These are phyloP conservation scores for Debaryomyces sp. DNA, from an alignment of 1,139 yeast species.

Conservation along the genomic window DNA sequence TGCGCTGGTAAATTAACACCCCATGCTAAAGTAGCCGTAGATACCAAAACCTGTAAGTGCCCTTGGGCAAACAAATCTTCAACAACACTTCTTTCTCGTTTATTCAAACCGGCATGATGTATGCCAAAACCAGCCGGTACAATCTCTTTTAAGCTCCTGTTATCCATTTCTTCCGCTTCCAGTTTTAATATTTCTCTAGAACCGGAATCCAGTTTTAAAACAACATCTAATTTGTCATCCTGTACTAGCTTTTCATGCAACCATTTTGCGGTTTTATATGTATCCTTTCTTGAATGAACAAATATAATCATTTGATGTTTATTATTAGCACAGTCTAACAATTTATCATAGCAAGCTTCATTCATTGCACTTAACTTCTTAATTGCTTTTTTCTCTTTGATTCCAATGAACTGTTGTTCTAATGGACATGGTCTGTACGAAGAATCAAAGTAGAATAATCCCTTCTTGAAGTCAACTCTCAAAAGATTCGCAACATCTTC, in stretches of 20 bases:
- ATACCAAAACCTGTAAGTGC: constrained; percentile 75
- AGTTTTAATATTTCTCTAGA: constrained; percentile 61
- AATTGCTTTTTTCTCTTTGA: constrained; percentile 82
- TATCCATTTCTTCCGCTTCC: constrained; percentile 62
- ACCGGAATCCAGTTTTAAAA: constrained; percentile 59
- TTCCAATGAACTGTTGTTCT: constrained; percentile 84
- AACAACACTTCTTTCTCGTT: constrained; percentile 71
- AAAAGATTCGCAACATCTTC: constrained; percentile 84
- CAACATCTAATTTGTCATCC: constrained; percentile 50
- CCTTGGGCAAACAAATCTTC: constrained; percentile 93
- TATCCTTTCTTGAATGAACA: constrained; percentile 94
- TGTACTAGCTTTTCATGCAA: constrained; percentile 63
- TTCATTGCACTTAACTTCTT: constrained; percentile 83
- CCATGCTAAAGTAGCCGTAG: constrained; percentile 98
- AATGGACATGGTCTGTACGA: constrained; percentile 91
- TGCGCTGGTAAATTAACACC: constrained; percentile 98
- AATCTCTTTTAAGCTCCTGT: constrained; percentile 59
- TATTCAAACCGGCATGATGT: constrained; percentile 91
- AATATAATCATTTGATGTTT: constrained; percentile 82
- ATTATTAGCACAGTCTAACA: constrained; percentile 58
- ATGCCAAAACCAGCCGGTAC: constrained; percentile 80
- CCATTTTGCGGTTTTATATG: constrained; percentile 80
- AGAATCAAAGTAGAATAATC: constrained; percentile 79
- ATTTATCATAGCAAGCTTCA: constrained; percentile 87
- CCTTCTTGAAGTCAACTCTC: constrained; percentile 60